Evolutionary conservation across 2,329 filamentous ascomycete genomes (phyloP).

Genomic region (Aspergillus neoniger): DNA sequence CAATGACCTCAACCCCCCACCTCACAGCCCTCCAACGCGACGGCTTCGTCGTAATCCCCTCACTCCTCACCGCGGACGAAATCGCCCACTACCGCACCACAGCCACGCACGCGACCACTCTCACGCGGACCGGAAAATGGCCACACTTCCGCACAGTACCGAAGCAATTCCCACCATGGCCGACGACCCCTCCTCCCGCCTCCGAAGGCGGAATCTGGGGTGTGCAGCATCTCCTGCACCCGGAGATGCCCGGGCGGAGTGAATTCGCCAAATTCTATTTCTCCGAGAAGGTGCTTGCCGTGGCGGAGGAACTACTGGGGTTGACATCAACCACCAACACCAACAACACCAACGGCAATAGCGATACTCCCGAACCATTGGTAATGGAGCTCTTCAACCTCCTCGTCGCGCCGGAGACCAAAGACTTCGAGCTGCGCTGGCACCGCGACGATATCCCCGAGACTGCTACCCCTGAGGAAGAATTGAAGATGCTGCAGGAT

Average conservation of each 20-base stretch:
- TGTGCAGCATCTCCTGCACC: slow-evolving; percentile 81
- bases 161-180: slow-evolving; percentile 90
- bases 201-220: slow-evolving; percentile 75
- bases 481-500: slow-evolving; percentile 60
- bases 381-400: slow-evolving; percentile 90
- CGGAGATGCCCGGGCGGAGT: slow-evolving; percentile 62
- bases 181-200: slow-evolving; percentile 52
- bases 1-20: slow-evolving; percentile 37
- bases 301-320: slow-evolving; percentile 66
- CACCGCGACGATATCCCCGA: slow-evolving; percentile 80
- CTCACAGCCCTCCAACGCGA: slow-evolving; percentile 63
- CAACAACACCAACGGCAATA: slow-evolving; percentile 39
- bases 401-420: slow-evolving; percentile 68
- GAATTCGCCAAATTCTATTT: slow-evolving; percentile 74
- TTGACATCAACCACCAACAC: slow-evolving; percentile 22
- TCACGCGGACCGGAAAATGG: slow-evolving; percentile 73
- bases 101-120: slow-evolving; percentile 57
- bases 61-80: slow-evolving; percentile 59
- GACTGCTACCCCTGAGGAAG: slow-evolving; percentile 66
- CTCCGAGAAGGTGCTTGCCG: slow-evolving; percentile 60
- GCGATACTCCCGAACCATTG: slow-evolving; percentile 59
- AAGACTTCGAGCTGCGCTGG: slow-evolving; percentile 75
- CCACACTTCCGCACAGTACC: slow-evolving; percentile 79
- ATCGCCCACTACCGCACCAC: slow-evolving; percentile 63
- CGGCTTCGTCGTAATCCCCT: slow-evolving; percentile 74